Base-by-base conservation (phyloP, 441 rosid species). In the Omphalea diandra region DNA sequence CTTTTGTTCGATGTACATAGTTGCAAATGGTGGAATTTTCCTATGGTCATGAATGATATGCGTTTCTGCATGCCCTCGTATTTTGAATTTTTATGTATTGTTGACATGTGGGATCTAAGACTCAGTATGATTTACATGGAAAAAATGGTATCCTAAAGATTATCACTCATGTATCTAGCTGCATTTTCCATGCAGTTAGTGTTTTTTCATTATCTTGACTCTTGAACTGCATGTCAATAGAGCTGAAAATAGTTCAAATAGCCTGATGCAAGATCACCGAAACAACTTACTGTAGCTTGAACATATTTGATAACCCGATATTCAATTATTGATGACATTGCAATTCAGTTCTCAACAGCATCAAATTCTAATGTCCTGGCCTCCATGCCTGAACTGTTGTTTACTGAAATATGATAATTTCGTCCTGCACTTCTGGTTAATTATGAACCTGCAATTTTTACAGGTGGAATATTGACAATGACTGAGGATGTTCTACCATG, bases 401-500 rank as follows among this genome's bases (percentile, higher is more conserved):
- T 65, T 22, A 7, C 0, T 33, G 41, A 26, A 43, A n/a, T 2
- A 47, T 50, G 57, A 32, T 56, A 14, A 50, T 62, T 67, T 41
- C 46, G 14, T 32, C 41, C 9, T 27, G 5, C 38, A 40, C 10
- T 17, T 24, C 68, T 50, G 52, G 52, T 70, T 33, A 63, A 43
- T 22, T 26, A 3, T 7, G 24, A 49, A 44, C 3, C 47, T 52
- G 43, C 65, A 6, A 69, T 71, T 33, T 76, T 70, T 83, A 54
- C 77, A 94, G 98, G 98, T 77, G 97, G 97, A 50, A 75, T 94
- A 44, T 84, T 94, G 75, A 92, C 87, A 52, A 91, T 94, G 98
- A 94, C 97, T 26, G 97, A 97, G 63, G 98, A 94, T 83, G 98
- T 94, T 68, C 97, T 94, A 74, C 97, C 97, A 24, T 90, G 97